Evolutionary conservation across 192 early-diverging fungal genomes (phyloP).

Genomic region (Mortierella alpina): DNA sequence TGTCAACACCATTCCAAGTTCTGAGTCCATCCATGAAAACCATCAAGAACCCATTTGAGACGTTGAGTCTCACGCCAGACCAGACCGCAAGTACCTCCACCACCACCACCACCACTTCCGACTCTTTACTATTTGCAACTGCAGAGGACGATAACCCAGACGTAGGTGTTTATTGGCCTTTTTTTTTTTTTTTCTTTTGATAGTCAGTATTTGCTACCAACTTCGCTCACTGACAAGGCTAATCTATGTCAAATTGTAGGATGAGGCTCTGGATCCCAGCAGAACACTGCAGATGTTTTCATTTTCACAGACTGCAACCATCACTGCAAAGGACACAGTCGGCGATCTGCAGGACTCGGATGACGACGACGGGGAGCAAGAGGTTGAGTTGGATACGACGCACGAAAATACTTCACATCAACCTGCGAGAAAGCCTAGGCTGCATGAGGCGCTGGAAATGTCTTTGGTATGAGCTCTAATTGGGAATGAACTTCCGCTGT

Average conservation of each 20-base stretch:
- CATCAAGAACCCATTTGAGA: slow-evolving; percentile 43
- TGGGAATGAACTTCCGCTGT: too few species aligned
- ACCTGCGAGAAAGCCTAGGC: slow-evolving; percentile 5
- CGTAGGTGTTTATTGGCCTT: neutral
- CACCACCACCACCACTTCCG: neutral
- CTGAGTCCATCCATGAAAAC: slow-evolving; percentile 21
- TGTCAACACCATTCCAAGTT: slow-evolving; percentile 46
- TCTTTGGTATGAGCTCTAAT: slow-evolving; percentile 1
- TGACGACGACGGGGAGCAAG: slow-evolving; percentile 14
- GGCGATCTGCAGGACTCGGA: neutral
- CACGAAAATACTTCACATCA: neutral
- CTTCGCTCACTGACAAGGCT: neutral
- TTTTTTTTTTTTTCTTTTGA: neutral
- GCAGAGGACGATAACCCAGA: neutral
- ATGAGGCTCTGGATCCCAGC: slow-evolving; percentile 40
- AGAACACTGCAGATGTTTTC: slow-evolving; percentile 43
- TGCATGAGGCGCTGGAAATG: slow-evolving; percentile 38
- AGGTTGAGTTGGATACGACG: neutral
- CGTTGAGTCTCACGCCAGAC: neutral
- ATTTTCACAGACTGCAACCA: slow-evolving; percentile 8
- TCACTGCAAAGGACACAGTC: neutral
- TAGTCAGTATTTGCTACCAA: slow-evolving; percentile 8
- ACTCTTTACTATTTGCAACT: neutral
- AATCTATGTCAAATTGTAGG: slow-evolving; percentile 9
- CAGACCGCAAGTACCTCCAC: neutral